phyloP scores from a whole-genome alignment of 441 rosid genomes.

The Arabidopsis hybrid region DNA sequence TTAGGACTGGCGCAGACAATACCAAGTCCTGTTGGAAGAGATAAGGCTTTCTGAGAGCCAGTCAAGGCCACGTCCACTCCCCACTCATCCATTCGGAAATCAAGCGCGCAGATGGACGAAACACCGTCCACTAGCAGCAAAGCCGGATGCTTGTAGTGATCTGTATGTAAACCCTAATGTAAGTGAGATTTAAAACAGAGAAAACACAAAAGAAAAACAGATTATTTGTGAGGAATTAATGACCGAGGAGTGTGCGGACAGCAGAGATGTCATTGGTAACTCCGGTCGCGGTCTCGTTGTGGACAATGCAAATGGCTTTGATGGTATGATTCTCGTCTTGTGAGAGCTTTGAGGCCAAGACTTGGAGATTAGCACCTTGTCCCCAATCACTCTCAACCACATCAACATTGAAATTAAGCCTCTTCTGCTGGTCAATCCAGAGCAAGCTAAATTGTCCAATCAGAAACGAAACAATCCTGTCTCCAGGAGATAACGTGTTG shows the following conservation, averaged over 20 bases:
- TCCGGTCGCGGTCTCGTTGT: constrained; percentile 96
- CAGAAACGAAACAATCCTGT: constrained; percentile 80
- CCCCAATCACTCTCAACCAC: constrained; percentile 98
- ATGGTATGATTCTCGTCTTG: constrained; percentile 76
- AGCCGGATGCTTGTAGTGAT: constrained; percentile 92
- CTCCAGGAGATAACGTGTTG: constrained; percentile 97
- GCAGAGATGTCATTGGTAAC: constrained; percentile 90
- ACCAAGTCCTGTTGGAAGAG: constrained; percentile 95
- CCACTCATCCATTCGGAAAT: constrained; percentile 99
- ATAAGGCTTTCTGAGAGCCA: constrained; percentile 96
- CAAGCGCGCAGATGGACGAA: constrained; percentile 94
- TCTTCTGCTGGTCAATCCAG: constrained; percentile 98
- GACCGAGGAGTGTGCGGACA: constrained; percentile 84
- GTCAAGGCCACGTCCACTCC: constrained; percentile 93
- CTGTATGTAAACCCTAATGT: constrained; percentile 46
- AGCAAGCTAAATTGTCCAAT: constrained; percentile 97
- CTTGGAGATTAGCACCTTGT: constrained; percentile 89
- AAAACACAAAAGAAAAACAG: neutral
- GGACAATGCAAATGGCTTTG: constrained; percentile 96
- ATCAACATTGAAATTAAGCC: constrained; percentile 92
- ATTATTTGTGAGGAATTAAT: constrained; percentile 12
- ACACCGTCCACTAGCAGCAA: constrained; percentile 92
- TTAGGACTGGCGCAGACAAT: constrained; percentile 92
- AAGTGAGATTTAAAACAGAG: constrained; percentile 12
- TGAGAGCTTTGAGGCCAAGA: constrained; percentile 78